Evolutionary conservation across 352 stramenopile genomes (phyloP).

Genomic region (Pythium volutum): DNA sequence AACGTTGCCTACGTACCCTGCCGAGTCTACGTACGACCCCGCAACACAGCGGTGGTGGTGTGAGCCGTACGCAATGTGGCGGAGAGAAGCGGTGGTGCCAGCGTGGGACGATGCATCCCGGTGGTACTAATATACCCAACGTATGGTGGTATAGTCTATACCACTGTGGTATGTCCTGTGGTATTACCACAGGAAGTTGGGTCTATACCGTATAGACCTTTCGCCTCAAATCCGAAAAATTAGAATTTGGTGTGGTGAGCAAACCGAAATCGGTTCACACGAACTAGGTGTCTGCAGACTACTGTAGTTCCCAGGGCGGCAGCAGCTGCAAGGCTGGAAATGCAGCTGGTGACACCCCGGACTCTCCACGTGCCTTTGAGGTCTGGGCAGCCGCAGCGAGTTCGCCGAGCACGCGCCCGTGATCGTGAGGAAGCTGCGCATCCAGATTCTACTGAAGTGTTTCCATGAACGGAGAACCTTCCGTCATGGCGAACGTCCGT

Average conservation of each 20-base stretch:
- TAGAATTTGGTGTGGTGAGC: not conserved
- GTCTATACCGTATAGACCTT: not conserved
- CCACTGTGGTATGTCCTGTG: too few species aligned
- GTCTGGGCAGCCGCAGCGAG: not conserved
- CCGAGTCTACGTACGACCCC: too few species aligned
- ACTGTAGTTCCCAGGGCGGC: too few species aligned
- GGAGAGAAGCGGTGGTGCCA: not conserved
- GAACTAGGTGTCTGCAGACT: too few species aligned
- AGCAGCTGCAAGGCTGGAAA: not conserved
- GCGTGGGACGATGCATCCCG: slow-evolving; percentile 3
- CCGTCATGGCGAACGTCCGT: too few species aligned
- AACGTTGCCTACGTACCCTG: too few species aligned
- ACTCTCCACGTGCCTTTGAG: not conserved
- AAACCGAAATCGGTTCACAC: too few species aligned
- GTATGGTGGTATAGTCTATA: not conserved
- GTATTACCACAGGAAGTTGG: too few species aligned
- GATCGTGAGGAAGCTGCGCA: not conserved
- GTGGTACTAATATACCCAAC: not conserved
- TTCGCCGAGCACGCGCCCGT: not conserved
- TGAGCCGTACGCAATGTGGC: not conserved
- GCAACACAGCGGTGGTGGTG: too few species aligned
- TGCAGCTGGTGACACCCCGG: not conserved
- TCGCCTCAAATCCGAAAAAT: not conserved
- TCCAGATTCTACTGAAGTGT: not conserved
- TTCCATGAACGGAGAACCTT: not conserved